These are phyloP conservation scores for Setaria italica DNA, from an alignment of 202 grass and related monocot genomes.

Conservation along the genomic window DNA sequence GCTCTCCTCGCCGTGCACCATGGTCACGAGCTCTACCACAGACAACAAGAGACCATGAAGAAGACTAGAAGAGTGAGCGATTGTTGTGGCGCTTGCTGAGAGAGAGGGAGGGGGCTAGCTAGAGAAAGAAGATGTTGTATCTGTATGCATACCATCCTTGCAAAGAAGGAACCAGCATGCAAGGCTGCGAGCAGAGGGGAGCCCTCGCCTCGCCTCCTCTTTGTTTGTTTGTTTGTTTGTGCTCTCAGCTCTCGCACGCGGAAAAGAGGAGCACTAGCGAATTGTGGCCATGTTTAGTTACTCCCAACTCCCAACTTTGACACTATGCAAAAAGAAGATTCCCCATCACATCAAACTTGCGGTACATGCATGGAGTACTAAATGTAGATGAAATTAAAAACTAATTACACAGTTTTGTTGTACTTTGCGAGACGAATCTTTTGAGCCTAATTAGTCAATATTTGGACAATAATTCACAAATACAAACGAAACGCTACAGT, in stretches of 20 bases:
- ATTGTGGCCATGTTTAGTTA: no score
- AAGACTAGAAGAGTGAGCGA: slow-evolving; percentile 1
- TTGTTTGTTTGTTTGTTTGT: slow-evolving; percentile 46
- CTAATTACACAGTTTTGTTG: no score
- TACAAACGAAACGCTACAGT: no score
- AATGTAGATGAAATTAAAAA: no score
- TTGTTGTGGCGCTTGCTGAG: not conserved
- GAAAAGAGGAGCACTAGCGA: slow-evolving; percentile 37
- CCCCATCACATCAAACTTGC: no score
- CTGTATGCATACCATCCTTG: slow-evolving; percentile 40
- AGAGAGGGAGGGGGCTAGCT: not conserved
- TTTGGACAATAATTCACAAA: no score
- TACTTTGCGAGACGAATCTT: no score
- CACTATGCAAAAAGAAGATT: no score
- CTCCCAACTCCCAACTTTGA: no score
- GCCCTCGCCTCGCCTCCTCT: slow-evolving; percentile 23
- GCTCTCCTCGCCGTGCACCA: slow-evolving; percentile 64
- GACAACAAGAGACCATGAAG: not conserved
- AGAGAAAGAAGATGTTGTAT: not conserved
- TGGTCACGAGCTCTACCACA: slow-evolving; percentile 46
- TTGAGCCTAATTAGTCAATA: no score
- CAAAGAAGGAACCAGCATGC: slow-evolving; percentile 39
- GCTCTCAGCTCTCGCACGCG: slow-evolving; percentile 32
- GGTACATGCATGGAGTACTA: no score
- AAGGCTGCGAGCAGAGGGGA: slow-evolving; percentile 42